phyloP scores from a whole-genome alignment of 2,329 filamentous ascomycete species.

The Xylaria sp. region DNA sequence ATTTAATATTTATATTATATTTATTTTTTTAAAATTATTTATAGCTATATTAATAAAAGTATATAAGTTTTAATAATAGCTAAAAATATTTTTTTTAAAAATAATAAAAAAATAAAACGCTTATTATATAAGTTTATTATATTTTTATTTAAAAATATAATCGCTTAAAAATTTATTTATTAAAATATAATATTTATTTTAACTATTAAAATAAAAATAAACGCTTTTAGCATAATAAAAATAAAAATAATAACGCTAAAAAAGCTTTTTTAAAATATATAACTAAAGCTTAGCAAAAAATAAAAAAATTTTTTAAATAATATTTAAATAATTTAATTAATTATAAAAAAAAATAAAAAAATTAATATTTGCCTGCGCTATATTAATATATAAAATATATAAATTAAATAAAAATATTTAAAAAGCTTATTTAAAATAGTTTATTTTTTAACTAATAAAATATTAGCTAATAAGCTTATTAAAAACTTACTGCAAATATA shows the following conservation, averaged over 20 bases:
- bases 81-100: background rate
- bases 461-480: background rate
- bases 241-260: background rate
- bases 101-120: background rate
- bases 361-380: background rate
- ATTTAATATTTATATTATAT: background rate
- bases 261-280: background rate
- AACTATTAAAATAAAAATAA: background rate
- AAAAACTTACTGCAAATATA: background rate
- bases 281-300: background rate
- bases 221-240: background rate
- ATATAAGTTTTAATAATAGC: background rate
- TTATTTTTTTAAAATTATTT: background rate
- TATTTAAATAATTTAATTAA: background rate
- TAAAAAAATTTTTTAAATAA: background rate
- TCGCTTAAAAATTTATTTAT: background rate
- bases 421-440: background rate
- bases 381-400: background rate
- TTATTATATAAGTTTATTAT: background rate
- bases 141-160: slow-evolving; percentile 2
- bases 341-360: background rate
- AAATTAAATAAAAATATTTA: background rate
- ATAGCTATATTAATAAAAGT: background rate
- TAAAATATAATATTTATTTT: background rate
- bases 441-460: background rate